Evolutionary conservation across 495 filamentous ascomycete genomes (phyloP).

Genomic region (Symbiotaphrina buchneri): DNA sequence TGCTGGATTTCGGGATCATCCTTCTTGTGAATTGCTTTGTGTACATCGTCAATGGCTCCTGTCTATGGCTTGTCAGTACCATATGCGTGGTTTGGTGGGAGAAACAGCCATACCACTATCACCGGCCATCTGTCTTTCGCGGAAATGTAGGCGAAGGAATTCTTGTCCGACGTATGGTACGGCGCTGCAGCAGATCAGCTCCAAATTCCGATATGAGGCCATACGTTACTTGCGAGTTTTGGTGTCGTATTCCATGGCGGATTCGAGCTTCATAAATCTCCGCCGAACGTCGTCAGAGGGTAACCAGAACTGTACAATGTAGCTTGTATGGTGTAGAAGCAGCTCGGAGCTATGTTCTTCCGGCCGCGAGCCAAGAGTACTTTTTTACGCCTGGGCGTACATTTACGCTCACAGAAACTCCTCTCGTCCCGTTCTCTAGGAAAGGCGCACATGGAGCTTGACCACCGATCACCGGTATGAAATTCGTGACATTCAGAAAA

Average conservation of each 20-base stretch:
- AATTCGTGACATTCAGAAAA: too few species aligned
- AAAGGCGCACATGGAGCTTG: too few species aligned
- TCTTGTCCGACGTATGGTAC: conserved; percentile 56
- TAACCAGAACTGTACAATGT: too few species aligned
- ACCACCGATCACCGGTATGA: too few species aligned
- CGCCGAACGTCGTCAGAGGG: too few species aligned
- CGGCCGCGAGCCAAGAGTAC: too few species aligned
- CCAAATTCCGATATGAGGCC: conserved; percentile 5
- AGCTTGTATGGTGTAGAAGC: too few species aligned
- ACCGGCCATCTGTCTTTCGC: conserved; percentile 78
- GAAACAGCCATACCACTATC: conserved; percentile 41
- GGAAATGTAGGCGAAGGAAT: conserved; percentile 69
- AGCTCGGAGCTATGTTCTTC: too few species aligned
- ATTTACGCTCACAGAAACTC: too few species aligned
- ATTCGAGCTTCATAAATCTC: too few species aligned
- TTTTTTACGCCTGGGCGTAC: too few species aligned
- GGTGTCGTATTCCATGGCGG: conserved; percentile 23
- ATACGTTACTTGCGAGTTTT: conserved; percentile 14
- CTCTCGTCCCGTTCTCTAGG: too few species aligned
- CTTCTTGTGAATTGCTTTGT: conserved; percentile 42
- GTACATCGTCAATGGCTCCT: conserved; percentile 81
- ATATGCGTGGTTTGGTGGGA: background rate
- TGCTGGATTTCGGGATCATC: conserved; percentile 36
- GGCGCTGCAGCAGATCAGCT: conserved; percentile 26
- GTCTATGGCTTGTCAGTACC: conserved; percentile 31